Percentiles rank a stretch among this genome's conserved stretches.
Conservation (phyloP, 495 filamentous ascomycete species). For the Bacidia gigantensis region DNA sequence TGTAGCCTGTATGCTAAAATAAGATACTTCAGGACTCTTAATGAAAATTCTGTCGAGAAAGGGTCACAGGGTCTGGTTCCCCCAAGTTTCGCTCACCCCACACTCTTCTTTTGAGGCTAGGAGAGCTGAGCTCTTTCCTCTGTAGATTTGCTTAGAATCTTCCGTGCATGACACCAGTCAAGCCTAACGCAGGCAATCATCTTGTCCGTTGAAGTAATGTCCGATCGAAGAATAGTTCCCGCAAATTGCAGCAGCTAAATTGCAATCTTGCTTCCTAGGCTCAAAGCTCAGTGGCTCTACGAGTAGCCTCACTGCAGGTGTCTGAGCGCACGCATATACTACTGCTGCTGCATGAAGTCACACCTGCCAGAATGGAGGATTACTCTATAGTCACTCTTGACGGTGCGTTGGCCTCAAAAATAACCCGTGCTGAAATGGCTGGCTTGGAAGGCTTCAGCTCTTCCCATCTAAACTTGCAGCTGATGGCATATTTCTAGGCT, state of each 20-base stretch:
- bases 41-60: too few species aligned
- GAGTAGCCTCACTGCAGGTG: background rate
- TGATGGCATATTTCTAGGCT: slow-evolving; percentile 17
- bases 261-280: too few species aligned
- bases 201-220: too few species aligned
- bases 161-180: slow-evolving; percentile 12
- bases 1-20: too few species aligned
- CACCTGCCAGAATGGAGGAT: slow-evolving; percentile 3
- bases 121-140: background rate
- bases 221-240: background rate
- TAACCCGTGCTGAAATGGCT: slow-evolving; percentile 13
- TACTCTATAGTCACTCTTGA: slow-evolving; percentile 16
- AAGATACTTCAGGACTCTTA: too few species aligned
- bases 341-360: slow-evolving; percentile 2
- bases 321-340: background rate
- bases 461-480: too few species aligned
- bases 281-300: too few species aligned
- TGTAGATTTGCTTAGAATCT: slow-evolving; percentile 6
- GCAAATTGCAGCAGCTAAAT: too few species aligned
- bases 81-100: background rate
- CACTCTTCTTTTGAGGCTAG: background rate
- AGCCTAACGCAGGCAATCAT: too few species aligned
- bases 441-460: background rate
- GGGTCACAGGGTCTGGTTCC: background rate
- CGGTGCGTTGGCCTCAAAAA: slow-evolving; percentile 12